Percentiles rank a stretch among this genome's conserved stretches.
Evolutionary conservation across 805 yeast species (phyloP).

Genomic region (Jamesozyma piceae): DNA sequence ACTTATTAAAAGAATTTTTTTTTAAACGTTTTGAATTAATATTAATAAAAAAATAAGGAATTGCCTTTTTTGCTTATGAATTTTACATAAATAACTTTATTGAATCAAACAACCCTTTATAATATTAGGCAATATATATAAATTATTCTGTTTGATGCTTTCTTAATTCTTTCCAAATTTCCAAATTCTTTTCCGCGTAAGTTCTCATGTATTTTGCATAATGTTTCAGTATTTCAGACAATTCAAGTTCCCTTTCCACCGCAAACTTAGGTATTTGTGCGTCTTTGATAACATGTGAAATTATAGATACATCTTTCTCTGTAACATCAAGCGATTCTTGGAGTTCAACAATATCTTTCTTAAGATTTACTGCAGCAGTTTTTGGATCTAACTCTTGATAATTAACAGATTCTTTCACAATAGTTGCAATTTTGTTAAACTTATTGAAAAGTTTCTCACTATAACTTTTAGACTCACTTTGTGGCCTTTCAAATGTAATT

Average conservation of each 20-base stretch:
- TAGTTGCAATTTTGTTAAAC: constrained; percentile 24
- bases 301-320: constrained; percentile 27
- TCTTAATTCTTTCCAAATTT: constrained; percentile 23
- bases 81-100: no score
- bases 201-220: constrained; percentile 25
- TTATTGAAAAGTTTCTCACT: constrained; percentile 22
- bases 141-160: constrained; percentile 5
- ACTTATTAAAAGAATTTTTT: no score
- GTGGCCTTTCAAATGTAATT: constrained; percentile 14
- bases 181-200: constrained; percentile 23
- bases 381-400: constrained; percentile 26
- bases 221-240: constrained; percentile 17
- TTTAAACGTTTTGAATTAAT: no score
- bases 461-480: constrained; percentile 7
- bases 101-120: neutral
- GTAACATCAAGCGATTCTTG: constrained; percentile 17
- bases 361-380: constrained; percentile 12
- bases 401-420: constrained; percentile 27
- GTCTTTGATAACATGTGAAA: constrained; percentile 24
- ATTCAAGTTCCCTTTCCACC: constrained; percentile 17
- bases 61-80: no score
- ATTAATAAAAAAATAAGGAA: no score
- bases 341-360: constrained; percentile 19
- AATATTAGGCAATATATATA: neutral
- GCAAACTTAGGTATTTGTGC: constrained; percentile 28